A percentile compares a stretch with the other conserved stretches of the same genome.
Conservation (phyloP, 2,329 filamentous ascomycete genomes). For the Ophiobolus disseminans region DNA sequence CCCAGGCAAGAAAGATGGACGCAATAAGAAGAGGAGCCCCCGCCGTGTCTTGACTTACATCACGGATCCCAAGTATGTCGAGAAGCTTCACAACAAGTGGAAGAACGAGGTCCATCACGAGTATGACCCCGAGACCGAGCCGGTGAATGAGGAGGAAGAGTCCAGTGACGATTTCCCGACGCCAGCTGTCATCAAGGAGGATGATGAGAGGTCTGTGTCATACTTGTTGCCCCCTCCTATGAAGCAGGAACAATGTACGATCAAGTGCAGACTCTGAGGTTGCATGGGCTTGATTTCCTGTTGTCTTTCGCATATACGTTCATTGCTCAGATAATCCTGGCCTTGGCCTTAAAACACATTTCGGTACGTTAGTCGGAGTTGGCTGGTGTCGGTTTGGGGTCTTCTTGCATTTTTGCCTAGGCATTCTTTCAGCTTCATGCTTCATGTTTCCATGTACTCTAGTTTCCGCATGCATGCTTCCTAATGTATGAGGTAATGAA, state of each 20-base stretch:
- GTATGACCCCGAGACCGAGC: conserved; percentile 16
- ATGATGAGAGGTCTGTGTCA: not conserved
- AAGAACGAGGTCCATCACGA: conserved; percentile 23
- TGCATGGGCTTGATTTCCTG: too few species aligned
- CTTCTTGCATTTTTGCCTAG: conserved; percentile 21
- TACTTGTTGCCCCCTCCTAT: too few species aligned
- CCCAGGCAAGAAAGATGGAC: conserved; percentile 36
- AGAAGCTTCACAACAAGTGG: conserved; percentile 36
- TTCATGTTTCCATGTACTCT: conserved; percentile 31
- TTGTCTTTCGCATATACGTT: conserved; percentile 3
- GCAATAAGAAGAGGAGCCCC: conserved; percentile 33
- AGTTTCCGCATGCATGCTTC: conserved; percentile 22
- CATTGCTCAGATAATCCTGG: not conserved
- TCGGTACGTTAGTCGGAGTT: conserved; percentile 20
- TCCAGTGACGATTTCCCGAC: not conserved
- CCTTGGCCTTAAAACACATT: conserved; percentile 14
- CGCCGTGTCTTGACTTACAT: conserved; percentile 31
- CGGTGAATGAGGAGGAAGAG: conserved; percentile 11
- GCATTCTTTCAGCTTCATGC: conserved; percentile 22
- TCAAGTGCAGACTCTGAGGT: conserved; percentile 6
- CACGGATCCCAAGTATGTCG: conserved; percentile 36
- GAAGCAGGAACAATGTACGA: conserved; percentile 8
- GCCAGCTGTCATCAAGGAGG: not conserved
- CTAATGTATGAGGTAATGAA: conserved; percentile 37
- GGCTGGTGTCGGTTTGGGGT: conserved; percentile 10